phyloP scores from a whole-genome alignment of 2,329 filamentous ascomycete species.

The Venturia pyrina region DNA sequence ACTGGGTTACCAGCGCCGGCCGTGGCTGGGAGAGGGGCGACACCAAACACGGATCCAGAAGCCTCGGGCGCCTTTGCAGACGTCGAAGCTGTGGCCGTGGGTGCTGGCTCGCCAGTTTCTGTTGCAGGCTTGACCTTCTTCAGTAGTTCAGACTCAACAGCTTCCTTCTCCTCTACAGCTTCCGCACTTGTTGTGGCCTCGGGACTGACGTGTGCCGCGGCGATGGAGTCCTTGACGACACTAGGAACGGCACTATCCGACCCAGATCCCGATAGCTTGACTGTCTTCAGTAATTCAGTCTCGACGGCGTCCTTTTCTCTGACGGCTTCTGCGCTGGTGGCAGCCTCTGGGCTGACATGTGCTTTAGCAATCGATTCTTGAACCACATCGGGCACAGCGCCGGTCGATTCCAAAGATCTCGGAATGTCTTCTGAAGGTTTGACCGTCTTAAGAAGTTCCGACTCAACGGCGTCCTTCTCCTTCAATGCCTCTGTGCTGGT shows the following conservation, averaged over 20 bases:
- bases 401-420: conserved; percentile 20
- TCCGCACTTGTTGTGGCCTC: conserved; percentile 61
- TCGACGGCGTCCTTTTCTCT: conserved; percentile 15
- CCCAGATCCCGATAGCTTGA: not conserved
- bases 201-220: conserved; percentile 47
- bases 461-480: conserved; percentile 66
- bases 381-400: conserved; percentile 19
- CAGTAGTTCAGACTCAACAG: conserved; percentile 63
- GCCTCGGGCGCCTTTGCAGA: conserved; percentile 23
- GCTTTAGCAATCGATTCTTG: conserved; percentile 23
- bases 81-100: conserved; percentile 28
- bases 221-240: conserved; percentile 35
- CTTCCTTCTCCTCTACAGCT: conserved; percentile 65
- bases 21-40: conserved; percentile 52
- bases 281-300: conserved; percentile 20
- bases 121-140: conserved; percentile 39
- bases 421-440: conserved; percentile 22
- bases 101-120: conserved; percentile 35
- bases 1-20: conserved; percentile 65
- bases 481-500: conserved; percentile 23
- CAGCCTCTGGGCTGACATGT: conserved; percentile 16
- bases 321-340: not conserved
- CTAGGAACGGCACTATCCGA: conserved; percentile 21
- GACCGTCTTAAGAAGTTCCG: conserved; percentile 57
- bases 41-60: conserved; percentile 32